Evolutionary conservation across 1,284 basidiomycete genomes (phyloP).

Genomic region (Entoloma clypeatum): DNA sequence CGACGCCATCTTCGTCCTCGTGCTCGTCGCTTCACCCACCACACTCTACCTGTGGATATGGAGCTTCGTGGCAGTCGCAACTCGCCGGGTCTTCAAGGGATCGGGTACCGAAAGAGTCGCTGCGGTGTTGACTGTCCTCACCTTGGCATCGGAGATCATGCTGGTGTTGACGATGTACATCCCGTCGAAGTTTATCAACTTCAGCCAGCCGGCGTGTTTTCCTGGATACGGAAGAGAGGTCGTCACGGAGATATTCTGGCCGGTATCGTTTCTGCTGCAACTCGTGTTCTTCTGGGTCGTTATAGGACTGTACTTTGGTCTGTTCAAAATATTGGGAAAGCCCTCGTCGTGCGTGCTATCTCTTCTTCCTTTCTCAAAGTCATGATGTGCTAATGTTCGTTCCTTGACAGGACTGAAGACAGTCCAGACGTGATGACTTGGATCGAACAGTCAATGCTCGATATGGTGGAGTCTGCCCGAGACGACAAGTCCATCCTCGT

Average conservation of each 20-base stretch:
- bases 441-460: conserved; percentile 1
- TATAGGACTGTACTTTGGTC: neutral
- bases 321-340: neutral
- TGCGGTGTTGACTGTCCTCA: neutral
- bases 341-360: neutral
- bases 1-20: conserved; percentile 15
- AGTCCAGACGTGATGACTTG: conserved; percentile 3
- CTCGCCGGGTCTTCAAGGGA: neutral
- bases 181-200: neutral
- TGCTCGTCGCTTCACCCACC: conserved; percentile 14
- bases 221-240: neutral
- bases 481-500: too few relatives aligned
- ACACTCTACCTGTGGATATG: conserved; percentile 14
- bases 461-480: too few relatives aligned
- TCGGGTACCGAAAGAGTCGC: too few relatives aligned
- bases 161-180: conserved; percentile 8
- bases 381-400: neutral
- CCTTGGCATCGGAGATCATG: conserved; percentile 1
- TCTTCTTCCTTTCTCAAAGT: neutral
- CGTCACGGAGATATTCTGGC: conserved; percentile 8
- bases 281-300: neutral
- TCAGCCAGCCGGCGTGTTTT: conserved; percentile 12
- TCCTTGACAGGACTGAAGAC: neutral
- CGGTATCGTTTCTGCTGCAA: conserved; percentile 4
- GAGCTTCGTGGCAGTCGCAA: neutral